Conservation (phyloP, 1,139 yeast species). For the Protomyces gravidus region DNA sequence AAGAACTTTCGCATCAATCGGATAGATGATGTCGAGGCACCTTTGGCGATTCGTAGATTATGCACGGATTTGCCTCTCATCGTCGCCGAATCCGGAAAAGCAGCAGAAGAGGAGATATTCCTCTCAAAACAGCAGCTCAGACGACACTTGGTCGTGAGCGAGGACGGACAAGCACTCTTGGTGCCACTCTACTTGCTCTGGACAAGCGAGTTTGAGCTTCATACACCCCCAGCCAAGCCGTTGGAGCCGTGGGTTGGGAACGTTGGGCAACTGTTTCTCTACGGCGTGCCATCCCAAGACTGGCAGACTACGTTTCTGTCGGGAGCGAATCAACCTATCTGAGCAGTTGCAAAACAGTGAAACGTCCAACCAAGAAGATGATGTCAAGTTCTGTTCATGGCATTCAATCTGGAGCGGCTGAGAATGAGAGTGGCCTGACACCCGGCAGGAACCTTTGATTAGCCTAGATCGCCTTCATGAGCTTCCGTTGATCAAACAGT, state of each 20-base stretch:
- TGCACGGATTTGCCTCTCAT: background rate
- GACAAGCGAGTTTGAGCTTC: conserved; percentile 13
- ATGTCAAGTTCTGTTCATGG: too few relatives aligned
- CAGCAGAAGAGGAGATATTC: conserved; percentile 6
- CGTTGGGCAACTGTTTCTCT: conserved; percentile 10
- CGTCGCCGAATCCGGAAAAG: background rate
- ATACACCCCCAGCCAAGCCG: conserved; percentile 4
- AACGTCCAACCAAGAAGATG: too few relatives aligned
- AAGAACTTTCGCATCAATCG: conserved; percentile 19
- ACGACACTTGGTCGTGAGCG: conserved; percentile 9
- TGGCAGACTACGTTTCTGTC: conserved; percentile 14
- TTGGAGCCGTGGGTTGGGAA: conserved; percentile 10
- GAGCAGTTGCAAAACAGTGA: too few relatives aligned
- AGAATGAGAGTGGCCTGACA: too few relatives aligned
- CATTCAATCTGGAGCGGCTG: too few relatives aligned
- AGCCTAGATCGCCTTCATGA: too few relatives aligned
- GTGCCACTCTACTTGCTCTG: conserved; percentile 14
- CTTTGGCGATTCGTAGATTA: background rate
- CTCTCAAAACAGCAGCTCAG: conserved; percentile 6
- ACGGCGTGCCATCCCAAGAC: conserved; percentile 17
- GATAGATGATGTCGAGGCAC: conserved; percentile 20
- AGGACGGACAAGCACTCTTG: conserved; percentile 19
- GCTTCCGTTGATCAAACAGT: too few relatives aligned
- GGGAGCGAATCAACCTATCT: conserved; percentile 25
- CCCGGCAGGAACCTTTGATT: too few relatives aligned